Evolutionary conservation across 306 rosid genomes (phyloP).

Genomic region (Dicorynia guianensis): DNA sequence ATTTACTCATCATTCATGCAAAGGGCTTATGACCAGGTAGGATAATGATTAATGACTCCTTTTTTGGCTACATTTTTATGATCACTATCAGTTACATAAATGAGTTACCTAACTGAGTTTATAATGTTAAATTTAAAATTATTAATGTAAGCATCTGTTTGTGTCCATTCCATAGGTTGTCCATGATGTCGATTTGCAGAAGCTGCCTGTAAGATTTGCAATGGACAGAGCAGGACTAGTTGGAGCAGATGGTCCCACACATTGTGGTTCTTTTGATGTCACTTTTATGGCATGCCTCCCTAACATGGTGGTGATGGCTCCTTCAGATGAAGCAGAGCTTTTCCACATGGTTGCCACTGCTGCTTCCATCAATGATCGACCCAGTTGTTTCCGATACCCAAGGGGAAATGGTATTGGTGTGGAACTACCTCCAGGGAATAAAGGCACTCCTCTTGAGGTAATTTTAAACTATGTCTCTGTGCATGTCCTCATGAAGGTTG

Average conservation of each 20-base stretch:
- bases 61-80: conserved; percentile 18
- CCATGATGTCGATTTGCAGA: conserved; percentile 97
- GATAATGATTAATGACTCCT: conserved; percentile 34
- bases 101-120: conserved; percentile 9
- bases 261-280: conserved; percentile 86
- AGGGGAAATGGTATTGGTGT: conserved; percentile 94
- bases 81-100: neutral
- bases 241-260: conserved; percentile 98
- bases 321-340: conserved; percentile 95
- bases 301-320: conserved; percentile 99
- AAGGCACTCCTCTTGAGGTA: conserved; percentile 79
- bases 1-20: conserved; percentile 97
- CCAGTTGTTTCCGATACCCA: conserved; percentile 94
- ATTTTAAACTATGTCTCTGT: conserved; percentile 31
- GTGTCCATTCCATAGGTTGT: conserved; percentile 71
- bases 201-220: conserved; percentile 91
- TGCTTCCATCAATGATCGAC: conserved; percentile 86
- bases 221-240: conserved; percentile 99
- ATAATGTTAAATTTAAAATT: conserved; percentile 12
- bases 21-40: conserved; percentile 96
- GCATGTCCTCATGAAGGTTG: neutral
- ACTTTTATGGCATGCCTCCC: conserved; percentile 99
- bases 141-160: conserved; percentile 17
- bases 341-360: conserved; percentile 98
- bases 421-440: conserved; percentile 74